Evolutionary conservation across 495 filamentous ascomycete genomes (phyloP), one percentile per base, ranked within the genome.

Genomic region (Cercophora samala): DNA sequence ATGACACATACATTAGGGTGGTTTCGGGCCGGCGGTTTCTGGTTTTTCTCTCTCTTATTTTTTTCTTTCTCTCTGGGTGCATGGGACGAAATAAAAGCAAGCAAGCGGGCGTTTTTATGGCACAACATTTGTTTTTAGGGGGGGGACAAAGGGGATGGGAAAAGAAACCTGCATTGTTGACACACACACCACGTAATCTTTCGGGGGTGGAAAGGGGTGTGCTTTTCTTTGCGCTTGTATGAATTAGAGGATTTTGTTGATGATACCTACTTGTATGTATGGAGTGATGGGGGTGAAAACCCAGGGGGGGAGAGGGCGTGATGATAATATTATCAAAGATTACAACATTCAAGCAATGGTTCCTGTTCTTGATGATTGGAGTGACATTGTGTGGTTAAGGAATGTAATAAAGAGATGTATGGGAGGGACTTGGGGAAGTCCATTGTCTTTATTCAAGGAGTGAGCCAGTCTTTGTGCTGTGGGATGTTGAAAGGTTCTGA

Each of bases 31-130:
- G 56, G 56, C 13, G 42, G 24, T 58, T 66, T 58, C 51, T 54
- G 15, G 46, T 60, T n/a, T n/a, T n/a, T n/a, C n/a, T n/a, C n/a
- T n/a, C n/a, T n/a, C n/a, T n/a, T n/a, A n/a, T n/a, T n/a, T n/a
- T n/a, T n/a, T n/a, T n/a, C n/a, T 65, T 22, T n/a, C 37, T 37
- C 17, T 19, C 13, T 56, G 56, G 58, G 25, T 17, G 55, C 15
- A 24, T 17, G 29, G 26, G 23, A 17, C 6, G 15, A 62, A 62
- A 62, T 13, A 23, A 65, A 64, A 46, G 37, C 9, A 60, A 65
- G 54, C 64, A 53, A 60, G 64, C 64, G 42, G 46, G 64, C 62
- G 62, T 64, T 64, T 21, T 23, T 4, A n/a, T 8, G 59, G 24
- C 58, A 56, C 4, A 1, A 8, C 26, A 11, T 46, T 18, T 46